Conservation (phyloP, 2,329 filamentous ascomycete species). For the Ophiocordyceps sinensis region DNA sequence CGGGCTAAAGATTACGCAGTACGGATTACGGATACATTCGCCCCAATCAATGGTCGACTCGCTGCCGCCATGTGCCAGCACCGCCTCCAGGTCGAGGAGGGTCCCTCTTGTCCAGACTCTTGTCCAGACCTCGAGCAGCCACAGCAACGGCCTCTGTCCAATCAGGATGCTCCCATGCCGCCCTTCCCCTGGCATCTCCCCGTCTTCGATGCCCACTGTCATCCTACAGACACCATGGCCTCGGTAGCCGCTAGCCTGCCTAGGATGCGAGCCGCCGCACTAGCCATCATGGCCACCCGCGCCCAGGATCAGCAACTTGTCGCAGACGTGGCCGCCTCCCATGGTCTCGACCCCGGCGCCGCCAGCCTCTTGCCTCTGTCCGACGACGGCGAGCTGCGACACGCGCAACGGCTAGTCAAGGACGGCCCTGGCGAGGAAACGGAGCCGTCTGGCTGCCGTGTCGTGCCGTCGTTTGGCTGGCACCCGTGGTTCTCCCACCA, state of each 20-base stretch:
- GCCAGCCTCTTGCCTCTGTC: background rate
- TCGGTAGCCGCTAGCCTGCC: constrained; percentile 40
- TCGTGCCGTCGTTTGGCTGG: constrained; percentile 68
- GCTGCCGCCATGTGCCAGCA: too few species aligned
- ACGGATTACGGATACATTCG: too few species aligned
- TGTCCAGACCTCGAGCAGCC: background rate
- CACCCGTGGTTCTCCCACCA: constrained; percentile 79
- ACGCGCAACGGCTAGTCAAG: background rate
- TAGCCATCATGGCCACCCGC: constrained; percentile 68
- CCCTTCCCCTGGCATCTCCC: constrained; percentile 56
- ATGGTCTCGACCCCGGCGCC: constrained; percentile 25
- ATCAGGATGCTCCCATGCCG: constrained; percentile 26
- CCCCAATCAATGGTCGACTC: too few species aligned
- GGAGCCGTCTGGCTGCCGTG: constrained; percentile 3
- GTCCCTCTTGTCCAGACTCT: too few species aligned
- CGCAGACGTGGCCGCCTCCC: constrained; percentile 40
- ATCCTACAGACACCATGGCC: constrained; percentile 65
- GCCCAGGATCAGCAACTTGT: constrained; percentile 64
- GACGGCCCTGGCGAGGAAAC: background rate
- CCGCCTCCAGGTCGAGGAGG: background rate
- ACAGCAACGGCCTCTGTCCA: background rate
- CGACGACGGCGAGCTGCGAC: too few species aligned
- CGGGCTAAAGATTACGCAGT: too few species aligned
- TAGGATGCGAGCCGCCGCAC: constrained; percentile 47
- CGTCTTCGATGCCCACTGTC: constrained; percentile 69